Evolutionary conservation across 192 early-diverging fungal species (phyloP).

Genomic region (Umbelopsis sp.): DNA sequence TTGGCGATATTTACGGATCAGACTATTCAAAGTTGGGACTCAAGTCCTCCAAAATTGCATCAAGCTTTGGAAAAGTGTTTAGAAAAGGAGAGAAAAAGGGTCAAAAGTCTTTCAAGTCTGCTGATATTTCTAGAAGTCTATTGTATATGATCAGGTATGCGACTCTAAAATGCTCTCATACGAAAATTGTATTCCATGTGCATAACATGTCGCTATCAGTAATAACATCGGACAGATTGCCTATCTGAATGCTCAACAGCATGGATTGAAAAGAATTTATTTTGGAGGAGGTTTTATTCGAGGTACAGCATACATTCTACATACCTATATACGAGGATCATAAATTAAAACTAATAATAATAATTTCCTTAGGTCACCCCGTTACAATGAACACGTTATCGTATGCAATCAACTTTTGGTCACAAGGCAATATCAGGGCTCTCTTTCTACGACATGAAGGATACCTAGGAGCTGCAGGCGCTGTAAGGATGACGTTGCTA

Average conservation of each 20-base stretch:
- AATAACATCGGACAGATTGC: slow-evolving; percentile 99
- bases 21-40: slow-evolving; percentile 93
- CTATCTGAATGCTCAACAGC: slow-evolving; percentile 92
- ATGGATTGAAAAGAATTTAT: slow-evolving; percentile 88
- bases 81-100: slow-evolving; percentile 74
- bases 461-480: slow-evolving; percentile 93
- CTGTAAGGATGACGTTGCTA: slow-evolving; percentile 39
- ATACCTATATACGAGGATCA: too few relatives aligned
- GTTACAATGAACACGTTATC: slow-evolving; percentile 97
- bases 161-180: background rate
- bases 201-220: slow-evolving; percentile 40
- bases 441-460: slow-evolving; percentile 97
- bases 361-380: slow-evolving; percentile 68
- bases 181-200: background rate
- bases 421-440: slow-evolving; percentile 91
- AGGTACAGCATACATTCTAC: slow-evolving; percentile 44
- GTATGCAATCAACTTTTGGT: slow-evolving; percentile 98
- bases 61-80: slow-evolving; percentile 95
- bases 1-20: slow-evolving; percentile 94
- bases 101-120: slow-evolving; percentile 61
- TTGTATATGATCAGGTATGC: slow-evolving; percentile 89
- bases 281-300: slow-evolving; percentile 98
- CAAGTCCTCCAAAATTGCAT: slow-evolving; percentile 91
- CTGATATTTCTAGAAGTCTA: slow-evolving; percentile 87
- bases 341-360: background rate